Evolutionary conservation across 1,284 basidiomycete genomes (phyloP), one percentile per base, ranked within the genome.

Genomic region (Leccinum insolens): DNA sequence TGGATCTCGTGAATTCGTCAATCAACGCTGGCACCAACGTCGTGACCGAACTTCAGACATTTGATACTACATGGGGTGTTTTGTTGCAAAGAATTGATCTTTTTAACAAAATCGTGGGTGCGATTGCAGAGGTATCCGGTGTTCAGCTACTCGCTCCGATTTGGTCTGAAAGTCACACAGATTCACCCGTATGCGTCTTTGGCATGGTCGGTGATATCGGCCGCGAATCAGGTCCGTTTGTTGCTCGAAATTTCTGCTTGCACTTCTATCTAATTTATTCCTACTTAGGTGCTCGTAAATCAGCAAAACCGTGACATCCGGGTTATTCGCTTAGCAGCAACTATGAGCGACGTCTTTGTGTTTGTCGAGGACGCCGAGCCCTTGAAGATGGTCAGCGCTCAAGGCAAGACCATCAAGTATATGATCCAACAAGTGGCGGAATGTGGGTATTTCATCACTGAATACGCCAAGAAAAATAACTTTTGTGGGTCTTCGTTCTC

Each of bases 391-490:
- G 34, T 71, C 12, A 15, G 65, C 11, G 58, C 61, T 1, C 70
- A 75, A 15, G 55, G 2, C 6, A 31, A 63, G 9, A n/a, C 58
- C 7, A 62, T 75, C 25, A 71, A 3, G 14, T 25, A 59, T 61
- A 20, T 74, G 9, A 41, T 75, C 25, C 71, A 68, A 17, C 75
- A 76, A 8, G 66, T 76, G 34, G 73, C 74, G n/a, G 75, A 75
- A 59, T 73, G 74, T 44, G 73, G 71, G 7, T 71, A 76, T 46
- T 76, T 76, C 46, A 75, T 76, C 14, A 11, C 66, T 2, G 72
- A 76, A 49, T 74, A 75, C 5, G 62, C 67, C n/a, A 75, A 68
- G 12, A 67, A 71, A 22, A 64, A 67, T 5, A 70, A 11, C 7
- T 75, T 76, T 12, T 75, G 74, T 74, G 1, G 22, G 74, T 73